phyloP scores from a whole-genome alignment of 129 eudicot species.

The Arctium minus region DNA sequence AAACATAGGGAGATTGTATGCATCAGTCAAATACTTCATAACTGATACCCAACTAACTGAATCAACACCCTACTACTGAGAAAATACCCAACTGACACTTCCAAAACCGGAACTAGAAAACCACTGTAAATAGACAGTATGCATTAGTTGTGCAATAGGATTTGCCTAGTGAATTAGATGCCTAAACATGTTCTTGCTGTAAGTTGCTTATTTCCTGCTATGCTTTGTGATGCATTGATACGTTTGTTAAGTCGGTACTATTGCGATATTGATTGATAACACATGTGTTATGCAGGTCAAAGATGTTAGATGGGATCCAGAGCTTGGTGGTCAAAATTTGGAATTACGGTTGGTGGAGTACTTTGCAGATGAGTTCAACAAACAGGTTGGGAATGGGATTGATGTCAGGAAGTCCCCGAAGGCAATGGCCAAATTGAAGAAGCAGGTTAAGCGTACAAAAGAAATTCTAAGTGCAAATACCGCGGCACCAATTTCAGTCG shows the following conservation, averaged over 20 bases:
- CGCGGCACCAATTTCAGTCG: conserved; percentile 94
- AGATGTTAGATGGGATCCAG: conserved; percentile 91
- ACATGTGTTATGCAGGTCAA: conserved; percentile 53
- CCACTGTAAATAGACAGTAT: not conserved
- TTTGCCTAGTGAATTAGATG: not conserved
- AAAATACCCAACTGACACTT: not conserved
- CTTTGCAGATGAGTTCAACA: conserved; percentile 91
- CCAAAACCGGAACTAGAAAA: not conserved
- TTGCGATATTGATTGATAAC: conserved; percentile 19
- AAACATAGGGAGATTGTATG: not conserved
- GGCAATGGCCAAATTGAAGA: conserved; percentile 98
- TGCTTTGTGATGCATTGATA: not conserved
- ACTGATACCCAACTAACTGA: not conserved
- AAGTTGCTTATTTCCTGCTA: not conserved
- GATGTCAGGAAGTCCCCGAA: conserved; percentile 86
- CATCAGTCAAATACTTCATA: not conserved
- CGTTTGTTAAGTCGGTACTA: not conserved
- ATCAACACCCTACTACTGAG: conserved; percentile 8
- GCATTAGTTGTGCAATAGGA: not conserved
- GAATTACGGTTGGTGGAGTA: conserved; percentile 90
- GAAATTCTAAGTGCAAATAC: conserved; percentile 98
- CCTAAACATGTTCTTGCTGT: not conserved
- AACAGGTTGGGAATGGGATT: conserved; percentile 85
- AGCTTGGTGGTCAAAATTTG: conserved; percentile 94
- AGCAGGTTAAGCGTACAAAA: conserved; percentile 98